Base-by-base conservation (phyloP, 305 asterid genomes). In the Stenogyne calaminthoides region DNA sequence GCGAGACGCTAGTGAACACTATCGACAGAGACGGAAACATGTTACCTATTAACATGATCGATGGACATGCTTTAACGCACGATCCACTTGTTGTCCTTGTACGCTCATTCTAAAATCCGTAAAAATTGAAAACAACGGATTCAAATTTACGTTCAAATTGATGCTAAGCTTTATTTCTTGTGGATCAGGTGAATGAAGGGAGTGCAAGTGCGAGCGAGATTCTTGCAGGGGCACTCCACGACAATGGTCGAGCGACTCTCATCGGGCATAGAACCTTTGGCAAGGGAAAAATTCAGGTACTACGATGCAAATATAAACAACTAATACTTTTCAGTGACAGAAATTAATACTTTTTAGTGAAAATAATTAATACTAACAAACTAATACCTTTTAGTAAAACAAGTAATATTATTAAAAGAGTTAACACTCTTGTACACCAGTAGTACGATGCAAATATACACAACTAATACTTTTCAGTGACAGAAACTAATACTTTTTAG, bases 161-260 rank as follows among this genome's bases (percentile, higher is more conserved):
- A 7, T 7, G 1, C 6, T 6, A 19, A 9, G 4, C 49, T 64
- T 47, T 46, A 16, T 40, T 22, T 25, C 66, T 6, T 29, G 18
- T 11, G 16, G 47, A 52, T 80, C 73, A 91, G 97, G 98, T 94
- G 72, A 91, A 94, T 19, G 98, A 89, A 78, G 98, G 88, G 64
- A 94, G 97, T 81, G 98, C 98, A 15, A 94, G 97, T 82, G 97
- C 97, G 2, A 94, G 97, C 72, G 98, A 94, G 88, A 94, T 94
- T 80, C 86, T 94, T 40, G 97, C 98, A 0, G 97, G 98, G 49
- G 98, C 98, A 12, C 96, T 94, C 37, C 97, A 87, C 51, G 98
- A 94, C 86, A 94, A 91, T 46, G 97, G 97, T 54, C 84, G 98
- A 65, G 98, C 98, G 7, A 72, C 78, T 68, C 98, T 94, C 49